Evolutionary conservation across 164 flowering plant species (phyloP).

Genomic region (Vitis cinerea): DNA sequence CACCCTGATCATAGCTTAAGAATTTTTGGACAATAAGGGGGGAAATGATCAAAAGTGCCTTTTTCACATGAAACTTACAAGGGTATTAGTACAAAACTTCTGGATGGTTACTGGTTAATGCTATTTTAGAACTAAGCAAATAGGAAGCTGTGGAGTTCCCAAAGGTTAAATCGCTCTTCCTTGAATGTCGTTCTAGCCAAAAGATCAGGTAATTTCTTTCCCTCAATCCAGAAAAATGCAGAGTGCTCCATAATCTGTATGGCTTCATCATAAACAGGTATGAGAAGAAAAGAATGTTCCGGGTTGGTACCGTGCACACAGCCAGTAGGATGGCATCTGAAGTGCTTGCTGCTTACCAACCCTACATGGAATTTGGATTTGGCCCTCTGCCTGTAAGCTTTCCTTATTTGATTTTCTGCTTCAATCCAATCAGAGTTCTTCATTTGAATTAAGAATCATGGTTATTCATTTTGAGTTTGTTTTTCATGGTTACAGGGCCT

Average conservation of each 20-base stretch:
- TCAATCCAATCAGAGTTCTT: not conserved
- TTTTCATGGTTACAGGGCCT: slow-evolving; percentile 16
- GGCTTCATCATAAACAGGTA: slow-evolving; percentile 18
- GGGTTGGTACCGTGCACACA: slow-evolving; percentile 27
- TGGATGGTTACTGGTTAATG: too few species aligned
- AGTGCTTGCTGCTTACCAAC: slow-evolving; percentile 23
- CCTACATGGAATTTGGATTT: slow-evolving; percentile 18
- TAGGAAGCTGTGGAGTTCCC: too few species aligned
- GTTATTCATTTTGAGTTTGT: not conserved
- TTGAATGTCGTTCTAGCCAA: too few species aligned
- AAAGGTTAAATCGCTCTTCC: too few species aligned
- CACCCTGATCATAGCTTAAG: too few species aligned
- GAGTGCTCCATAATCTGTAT: not conserved
- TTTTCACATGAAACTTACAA: too few species aligned
- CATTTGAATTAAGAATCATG: not conserved
- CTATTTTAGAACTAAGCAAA: too few species aligned
- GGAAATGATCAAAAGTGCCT: too few species aligned
- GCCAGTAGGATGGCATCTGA: slow-evolving; percentile 30
- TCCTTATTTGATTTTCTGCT: not conserved
- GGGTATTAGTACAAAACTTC: too few species aligned
- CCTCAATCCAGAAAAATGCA: too few species aligned
- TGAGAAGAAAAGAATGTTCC: slow-evolving; percentile 29
- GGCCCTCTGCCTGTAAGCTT: slow-evolving; percentile 26
- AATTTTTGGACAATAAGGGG: too few species aligned
- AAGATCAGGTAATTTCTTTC: too few species aligned